Percentiles rank a stretch among this genome's conserved stretches.
These are phyloP conservation scores for Fusarium keratoplasticum DNA, from an alignment of 2,329 filamentous ascomycete genomes.

Conservation along the genomic window DNA sequence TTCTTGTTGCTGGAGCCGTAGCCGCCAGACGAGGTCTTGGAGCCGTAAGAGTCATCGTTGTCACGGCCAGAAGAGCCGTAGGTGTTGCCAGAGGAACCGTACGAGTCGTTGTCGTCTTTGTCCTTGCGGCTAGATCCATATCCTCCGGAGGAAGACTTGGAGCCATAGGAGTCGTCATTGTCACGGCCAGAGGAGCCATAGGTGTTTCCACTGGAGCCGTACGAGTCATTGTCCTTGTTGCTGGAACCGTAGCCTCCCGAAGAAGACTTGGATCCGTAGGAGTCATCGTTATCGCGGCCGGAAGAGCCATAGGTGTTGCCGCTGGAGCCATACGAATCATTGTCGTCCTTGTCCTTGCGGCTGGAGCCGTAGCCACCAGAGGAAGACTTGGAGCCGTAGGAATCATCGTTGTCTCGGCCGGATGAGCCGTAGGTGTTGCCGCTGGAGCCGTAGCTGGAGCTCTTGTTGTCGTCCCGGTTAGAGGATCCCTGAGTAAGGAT, in stretches of 20 bases:
- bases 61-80: background rate
- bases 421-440: conserved; percentile 10
- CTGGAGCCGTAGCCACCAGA: background rate
- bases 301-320: background rate
- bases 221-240: background rate
- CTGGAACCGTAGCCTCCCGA: background rate
- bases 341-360: background rate
- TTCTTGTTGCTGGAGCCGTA: conserved; percentile 2
- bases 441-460: background rate
- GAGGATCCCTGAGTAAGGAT: conserved; percentile 11
- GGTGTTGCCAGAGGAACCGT: background rate
- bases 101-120: background rate
- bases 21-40: background rate
- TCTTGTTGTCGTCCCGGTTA: conserved; percentile 13
- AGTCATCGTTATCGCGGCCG: background rate
- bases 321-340: background rate
- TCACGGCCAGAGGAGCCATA: background rate
- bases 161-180: conserved; percentile 15
- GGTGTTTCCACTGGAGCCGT: background rate
- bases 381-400: background rate
- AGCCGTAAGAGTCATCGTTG: background rate
- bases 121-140: background rate
- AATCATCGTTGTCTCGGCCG: background rate
- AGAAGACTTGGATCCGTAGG: conserved; percentile 5
- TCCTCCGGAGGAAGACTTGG: background rate